Evolutionary conservation across 2,329 filamentous ascomycete genomes (phyloP), one percentile per base, ranked within the genome.

Genomic region (Reticulascus tulasneorum): DNA sequence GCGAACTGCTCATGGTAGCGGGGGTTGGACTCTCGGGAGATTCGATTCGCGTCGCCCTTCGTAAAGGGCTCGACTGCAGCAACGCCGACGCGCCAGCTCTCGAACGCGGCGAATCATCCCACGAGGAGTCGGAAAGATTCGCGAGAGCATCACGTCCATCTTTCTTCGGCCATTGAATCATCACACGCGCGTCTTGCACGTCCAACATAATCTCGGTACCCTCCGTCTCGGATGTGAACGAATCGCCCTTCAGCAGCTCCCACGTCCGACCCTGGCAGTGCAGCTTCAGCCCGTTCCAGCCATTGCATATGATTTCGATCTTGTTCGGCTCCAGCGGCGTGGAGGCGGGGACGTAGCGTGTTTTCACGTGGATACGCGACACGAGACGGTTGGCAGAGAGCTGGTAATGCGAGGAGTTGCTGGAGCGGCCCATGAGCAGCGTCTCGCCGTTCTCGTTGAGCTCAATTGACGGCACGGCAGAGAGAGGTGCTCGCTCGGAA

Each of bases 241-340:
- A 85, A 57, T 95, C 89, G 13, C 86, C 88, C 66, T 95, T 96
- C 46, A 71, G 74, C 52, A 98, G 64, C 48, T 95, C 87, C 71
- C 86, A 91, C 4, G 87, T 84, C 48, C 83, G 81, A 38, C 88
- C 88, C 62, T 91, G 84, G 67, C 88, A 96, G 64, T 95, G 89
- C 49, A 98, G 66, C 67, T 88, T 94, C 47, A 93, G 73, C 12
- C 93, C 93, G 60, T 98, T 98, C 91, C 91, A 97, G 16, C 93
- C 93, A 53, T 85, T 78, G 69, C 93, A 98, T 53, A 87, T 75
- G 51, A 98, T 84, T 61, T 95, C 86, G 29, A 98, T 78, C 60
- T 80, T 83, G 58, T 85, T 86, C 44, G 79, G 73, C 49, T 86
- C 80, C 51, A 86, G 74, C 6, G 76, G 75, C 37, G 77, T 73